Evolutionary conservation across 2,329 filamentous ascomycete genomes (phyloP).

Genomic region (Fusarium cyanostomum): DNA sequence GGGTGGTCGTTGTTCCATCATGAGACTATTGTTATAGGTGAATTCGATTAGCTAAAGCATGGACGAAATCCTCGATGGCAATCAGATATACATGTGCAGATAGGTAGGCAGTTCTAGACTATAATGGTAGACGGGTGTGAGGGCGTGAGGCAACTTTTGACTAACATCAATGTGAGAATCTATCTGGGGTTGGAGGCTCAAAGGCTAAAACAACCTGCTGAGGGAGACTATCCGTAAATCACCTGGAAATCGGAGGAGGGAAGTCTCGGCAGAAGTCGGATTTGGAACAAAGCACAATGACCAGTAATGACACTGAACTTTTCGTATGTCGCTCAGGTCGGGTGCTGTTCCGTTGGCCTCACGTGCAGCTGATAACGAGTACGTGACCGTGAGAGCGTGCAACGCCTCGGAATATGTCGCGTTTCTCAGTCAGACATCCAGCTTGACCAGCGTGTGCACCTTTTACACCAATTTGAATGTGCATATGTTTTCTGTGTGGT

Average conservation of each 20-base stretch:
- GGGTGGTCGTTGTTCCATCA: slow-evolving; percentile 25
- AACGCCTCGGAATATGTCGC: slow-evolving; percentile 21
- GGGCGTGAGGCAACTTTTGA: slow-evolving; percentile 7
- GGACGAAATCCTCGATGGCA: not conserved
- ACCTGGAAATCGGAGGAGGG: not conserved
- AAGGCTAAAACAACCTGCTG: too few species aligned
- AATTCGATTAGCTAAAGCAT: not conserved
- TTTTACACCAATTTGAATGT: not conserved
- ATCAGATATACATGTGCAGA: slow-evolving; percentile 3
- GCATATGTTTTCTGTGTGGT: not conserved
- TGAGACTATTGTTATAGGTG: not conserved
- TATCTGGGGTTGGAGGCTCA: slow-evolving; percentile 7
- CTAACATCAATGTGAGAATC: slow-evolving; percentile 42
- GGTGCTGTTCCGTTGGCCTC: slow-evolving; percentile 27
- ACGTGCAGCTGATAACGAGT: slow-evolving; percentile 30
- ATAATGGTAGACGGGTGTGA: not conserved
- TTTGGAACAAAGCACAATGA: not conserved
- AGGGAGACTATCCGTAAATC: too few species aligned
- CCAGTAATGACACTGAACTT: too few species aligned
- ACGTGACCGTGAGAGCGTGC: slow-evolving; percentile 26
- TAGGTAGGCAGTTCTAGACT: not conserved
- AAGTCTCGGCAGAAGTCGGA: slow-evolving; percentile 29
- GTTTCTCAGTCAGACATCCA: not conserved
- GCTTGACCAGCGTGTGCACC: not conserved
- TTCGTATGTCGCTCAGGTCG: not conserved